Evolutionary conservation across 306 rosid genomes (phyloP), one percentile per base, ranked within the genome.

Genomic region (Lathyrus aphaca): DNA sequence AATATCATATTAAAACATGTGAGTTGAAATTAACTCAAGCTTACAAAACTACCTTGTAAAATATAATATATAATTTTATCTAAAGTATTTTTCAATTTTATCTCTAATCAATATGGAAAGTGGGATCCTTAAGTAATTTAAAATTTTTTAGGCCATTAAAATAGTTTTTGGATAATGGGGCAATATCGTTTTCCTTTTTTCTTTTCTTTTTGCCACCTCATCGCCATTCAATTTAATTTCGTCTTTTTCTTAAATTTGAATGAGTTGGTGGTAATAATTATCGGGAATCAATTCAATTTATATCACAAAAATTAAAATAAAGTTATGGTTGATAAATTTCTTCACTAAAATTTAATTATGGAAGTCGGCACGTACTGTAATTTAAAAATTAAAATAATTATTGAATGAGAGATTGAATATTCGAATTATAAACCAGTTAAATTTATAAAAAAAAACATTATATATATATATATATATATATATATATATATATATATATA

Each of bases 111-210:
- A 21, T n/a, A n/a, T n/a, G n/a, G n/a, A n/a, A n/a, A n/a, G n/a
- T n/a, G n/a, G n/a, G n/a, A n/a, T n/a, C n/a, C n/a, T n/a, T n/a
- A n/a, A n/a, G n/a, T n/a, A n/a, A n/a, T n/a, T n/a, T n/a, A n/a
- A n/a, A n/a, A n/a, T n/a, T n/a, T n/a, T n/a, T 21, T 21, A 21
- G 23, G 23, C 23, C 23, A 21, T 25, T 25, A 25, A 3, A 64
- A 17, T 17, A 23, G 37, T 60, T 75, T 75, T 44, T 61, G 79
- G 82, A 79, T 78, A 66, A 58, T 56, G 55, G 56, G 55, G 5
- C 40, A 39, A 11, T 4, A 2, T 7, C 37, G 0, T 3, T 12
- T 15, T 4, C 51, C 55, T 30, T 27, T 51, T 63, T 63, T 19
- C 29, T 3, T 25, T 25, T 17, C 14, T 5, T 17, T 15, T 23